These are phyloP conservation scores for Amaranthus hypochondriacus DNA, from an alignment of 148 eudicot species.

Conservation along the genomic window DNA sequence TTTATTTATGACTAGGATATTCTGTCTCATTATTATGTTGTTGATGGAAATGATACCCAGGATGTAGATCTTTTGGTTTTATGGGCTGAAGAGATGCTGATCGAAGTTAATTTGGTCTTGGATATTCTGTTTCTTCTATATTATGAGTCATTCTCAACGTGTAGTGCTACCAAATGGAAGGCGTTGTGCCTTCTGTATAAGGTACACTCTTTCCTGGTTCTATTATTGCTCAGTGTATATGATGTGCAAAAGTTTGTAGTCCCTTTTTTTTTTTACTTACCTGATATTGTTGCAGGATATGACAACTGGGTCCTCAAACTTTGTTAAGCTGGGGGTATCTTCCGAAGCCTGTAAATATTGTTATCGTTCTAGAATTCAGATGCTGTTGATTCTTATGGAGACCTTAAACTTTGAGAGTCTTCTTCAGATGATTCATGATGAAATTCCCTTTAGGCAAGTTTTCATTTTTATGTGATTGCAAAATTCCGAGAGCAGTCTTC, in stretches of 20 bases:
- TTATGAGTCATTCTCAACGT: constrained; percentile 72
- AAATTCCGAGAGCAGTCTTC: not conserved
- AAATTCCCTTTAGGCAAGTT: constrained; percentile 66
- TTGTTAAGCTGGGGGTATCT: constrained; percentile 67
- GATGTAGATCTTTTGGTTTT: constrained; percentile 68
- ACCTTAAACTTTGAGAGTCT: constrained; percentile 79
- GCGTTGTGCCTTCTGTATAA: constrained; percentile 68
- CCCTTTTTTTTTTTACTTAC: constrained; percentile 21
- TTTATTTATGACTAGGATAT: not conserved
- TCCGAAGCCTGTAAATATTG: constrained; percentile 61
- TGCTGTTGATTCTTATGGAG: constrained; percentile 82
- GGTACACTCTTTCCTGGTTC: constrained; percentile 40
- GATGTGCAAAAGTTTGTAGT: not conserved
- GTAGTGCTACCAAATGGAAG: constrained; percentile 71
- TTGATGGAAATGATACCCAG: constrained; percentile 38
- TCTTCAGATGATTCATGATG: constrained; percentile 89
- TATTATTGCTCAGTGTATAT: constrained; percentile 9
- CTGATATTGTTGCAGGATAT: constrained; percentile 49
- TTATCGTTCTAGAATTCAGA: constrained; percentile 76
- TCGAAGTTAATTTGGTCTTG: constrained; percentile 78
- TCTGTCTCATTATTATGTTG: constrained; percentile 6
- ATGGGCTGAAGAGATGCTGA: constrained; percentile 94
- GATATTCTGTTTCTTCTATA: constrained; percentile 86
- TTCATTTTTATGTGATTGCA: not conserved
- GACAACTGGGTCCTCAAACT: constrained; percentile 57